Conservation (phyloP, 176 grass and related monocot genomes). For the Saccharum spontaneum region DNA sequence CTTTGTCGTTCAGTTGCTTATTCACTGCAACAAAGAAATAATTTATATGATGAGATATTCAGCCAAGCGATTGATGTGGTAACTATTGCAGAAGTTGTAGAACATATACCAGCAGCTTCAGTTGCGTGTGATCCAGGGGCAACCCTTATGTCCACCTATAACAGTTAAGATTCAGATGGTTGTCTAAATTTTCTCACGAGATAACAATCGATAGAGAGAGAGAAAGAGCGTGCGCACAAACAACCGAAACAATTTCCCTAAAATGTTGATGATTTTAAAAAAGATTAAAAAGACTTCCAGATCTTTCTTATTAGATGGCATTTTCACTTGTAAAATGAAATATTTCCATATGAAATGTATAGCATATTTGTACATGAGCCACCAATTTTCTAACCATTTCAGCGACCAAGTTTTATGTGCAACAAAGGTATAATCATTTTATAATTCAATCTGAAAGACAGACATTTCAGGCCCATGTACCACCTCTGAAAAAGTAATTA, state of each 20-base stretch:
- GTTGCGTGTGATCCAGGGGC: conserved; percentile 92
- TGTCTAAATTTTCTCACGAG: background rate
- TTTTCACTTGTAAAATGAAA: background rate
- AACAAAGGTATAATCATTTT: background rate
- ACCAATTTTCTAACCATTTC: background rate
- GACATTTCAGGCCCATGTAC: background rate
- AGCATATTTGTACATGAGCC: background rate
- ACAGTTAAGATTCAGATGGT: conserved; percentile 9
- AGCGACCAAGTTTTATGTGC: background rate
- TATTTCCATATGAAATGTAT: background rate
- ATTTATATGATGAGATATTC: background rate
- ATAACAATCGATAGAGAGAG: background rate
- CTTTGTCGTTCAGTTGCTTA: conserved; percentile 97
- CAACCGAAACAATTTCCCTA: background rate
- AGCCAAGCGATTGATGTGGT: background rate
- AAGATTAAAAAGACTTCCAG: background rate
- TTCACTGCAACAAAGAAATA: conserved; percentile 60
- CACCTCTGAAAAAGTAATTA: background rate
- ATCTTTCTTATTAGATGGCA: background rate
- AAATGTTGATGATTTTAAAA: background rate
- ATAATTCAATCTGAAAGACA: background rate
- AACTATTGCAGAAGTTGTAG: background rate
- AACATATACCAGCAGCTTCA: conserved; percentile 67
- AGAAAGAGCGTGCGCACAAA: background rate
- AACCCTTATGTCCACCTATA: conserved; percentile 85